These are phyloP conservation scores for Gloeopeniophorella convolvens DNA, from an alignment of 768 basidiomycete genomes.

Conservation along the genomic window DNA sequence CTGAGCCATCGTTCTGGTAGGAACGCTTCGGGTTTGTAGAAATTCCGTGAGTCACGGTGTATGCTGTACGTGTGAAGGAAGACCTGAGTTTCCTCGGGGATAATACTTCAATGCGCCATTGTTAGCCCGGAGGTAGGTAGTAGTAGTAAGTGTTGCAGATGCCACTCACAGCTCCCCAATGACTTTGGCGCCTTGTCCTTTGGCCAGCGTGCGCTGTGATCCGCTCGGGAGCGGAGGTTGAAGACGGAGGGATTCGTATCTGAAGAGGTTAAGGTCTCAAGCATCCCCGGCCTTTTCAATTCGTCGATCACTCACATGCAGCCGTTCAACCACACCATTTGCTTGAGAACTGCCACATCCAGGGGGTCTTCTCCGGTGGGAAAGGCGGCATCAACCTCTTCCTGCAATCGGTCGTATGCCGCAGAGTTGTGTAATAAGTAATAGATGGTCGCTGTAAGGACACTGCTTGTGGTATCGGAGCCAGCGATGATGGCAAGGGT, in stretches of 20 bases:
- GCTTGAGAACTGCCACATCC: neutral
- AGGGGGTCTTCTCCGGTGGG: slow-evolving; percentile 2
- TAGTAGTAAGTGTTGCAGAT: no score
- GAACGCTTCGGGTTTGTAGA: slow-evolving; percentile 13
- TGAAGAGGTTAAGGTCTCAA: neutral
- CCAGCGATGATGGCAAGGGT: neutral
- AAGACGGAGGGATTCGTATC: neutral
- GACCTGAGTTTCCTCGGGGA: no score
- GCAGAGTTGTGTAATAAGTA: neutral
- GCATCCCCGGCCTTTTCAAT: no score
- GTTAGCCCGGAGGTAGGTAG: no score
- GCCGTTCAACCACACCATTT: slow-evolving; percentile 1
- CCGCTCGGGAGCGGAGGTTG: slow-evolving; percentile 4
- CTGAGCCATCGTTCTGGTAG: slow-evolving; percentile 15
- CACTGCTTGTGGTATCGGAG: neutral
- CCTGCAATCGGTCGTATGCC: neutral
- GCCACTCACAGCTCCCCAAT: neutral
- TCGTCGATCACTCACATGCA: slow-evolving; percentile 2
- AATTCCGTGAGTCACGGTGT: slow-evolving; percentile 14
- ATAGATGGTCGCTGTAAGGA: neutral
- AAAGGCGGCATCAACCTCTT: neutral
- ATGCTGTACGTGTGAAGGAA: slow-evolving; percentile 17
- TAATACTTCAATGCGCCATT: no score
- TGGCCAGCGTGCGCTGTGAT: neutral
- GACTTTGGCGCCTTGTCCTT: neutral